Conservation (phyloP, 2,329 filamentous ascomycete genomes). For the Ceratocystiopsis minuta region DNA sequence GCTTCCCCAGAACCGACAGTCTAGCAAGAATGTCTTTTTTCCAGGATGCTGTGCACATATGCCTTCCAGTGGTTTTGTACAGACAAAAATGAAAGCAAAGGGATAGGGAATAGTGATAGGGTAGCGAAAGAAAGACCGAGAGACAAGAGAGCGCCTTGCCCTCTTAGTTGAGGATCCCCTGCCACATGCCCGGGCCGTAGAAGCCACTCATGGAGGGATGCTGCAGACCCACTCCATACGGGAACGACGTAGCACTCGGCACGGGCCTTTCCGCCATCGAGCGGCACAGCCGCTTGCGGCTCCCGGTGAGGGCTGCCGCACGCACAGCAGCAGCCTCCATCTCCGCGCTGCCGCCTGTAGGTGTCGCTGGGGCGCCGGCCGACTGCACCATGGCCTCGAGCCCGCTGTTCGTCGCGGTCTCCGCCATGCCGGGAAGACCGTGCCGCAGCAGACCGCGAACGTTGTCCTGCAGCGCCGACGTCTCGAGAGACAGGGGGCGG, state of each 20-base stretch:
- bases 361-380: constrained; percentile 13
- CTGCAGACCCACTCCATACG: constrained; percentile 18
- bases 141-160: no score
- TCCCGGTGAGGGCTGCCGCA: constrained; percentile 24
- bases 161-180: constrained; percentile 38
- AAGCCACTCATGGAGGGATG: constrained; percentile 32
- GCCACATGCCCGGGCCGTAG: constrained; percentile 48
- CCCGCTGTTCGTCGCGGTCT: constrained; percentile 12
- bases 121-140: no score
- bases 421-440: constrained; percentile 12
- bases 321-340: constrained; percentile 2
- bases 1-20: no score
- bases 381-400: constrained; percentile 19
- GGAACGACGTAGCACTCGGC: constrained; percentile 1
- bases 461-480: constrained; percentile 41
- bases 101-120: no score
- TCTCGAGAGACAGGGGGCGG: constrained; percentile 39
- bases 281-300: constrained; percentile 50
- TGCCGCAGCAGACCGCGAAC: constrained; percentile 42
- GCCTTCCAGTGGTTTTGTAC: no score
- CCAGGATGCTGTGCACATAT: no score
- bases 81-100: no score
- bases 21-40: no score
- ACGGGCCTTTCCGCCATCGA: neutral
- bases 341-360: neutral